phyloP scores from a whole-genome alignment of 1,139 yeast genomes.

The Debaryomyces udenii region DNA sequence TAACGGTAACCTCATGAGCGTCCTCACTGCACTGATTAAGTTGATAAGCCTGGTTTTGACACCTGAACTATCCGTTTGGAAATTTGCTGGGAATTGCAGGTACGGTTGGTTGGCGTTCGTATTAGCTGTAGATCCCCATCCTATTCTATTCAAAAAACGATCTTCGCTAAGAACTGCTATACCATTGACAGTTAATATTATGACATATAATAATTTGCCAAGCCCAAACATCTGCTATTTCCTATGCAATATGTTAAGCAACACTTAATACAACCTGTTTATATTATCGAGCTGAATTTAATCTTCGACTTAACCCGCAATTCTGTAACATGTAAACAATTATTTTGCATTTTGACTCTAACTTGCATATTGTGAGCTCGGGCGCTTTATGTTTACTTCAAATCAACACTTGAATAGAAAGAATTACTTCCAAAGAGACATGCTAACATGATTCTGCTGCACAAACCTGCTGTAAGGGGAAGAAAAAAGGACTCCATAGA shows the following conservation, averaged over 20 bases:
- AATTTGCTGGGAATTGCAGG: slow-evolving; percentile 29
- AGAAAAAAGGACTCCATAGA: slow-evolving; percentile 68
- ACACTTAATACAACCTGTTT: too few species aligned
- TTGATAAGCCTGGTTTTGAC: slow-evolving; percentile 43
- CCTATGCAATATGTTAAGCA: not conserved
- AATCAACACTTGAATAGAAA: not conserved
- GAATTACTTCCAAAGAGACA: not conserved
- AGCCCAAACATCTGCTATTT: slow-evolving; percentile 42
- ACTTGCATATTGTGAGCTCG: not conserved
- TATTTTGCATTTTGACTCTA: not conserved
- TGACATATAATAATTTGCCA: slow-evolving; percentile 47
- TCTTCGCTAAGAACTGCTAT: slow-evolving; percentile 53
- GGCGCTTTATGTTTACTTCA: slow-evolving; percentile 4
- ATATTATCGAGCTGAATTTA: too few species aligned
- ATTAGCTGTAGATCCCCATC: slow-evolving; percentile 39
- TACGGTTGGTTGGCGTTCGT: slow-evolving; percentile 25
- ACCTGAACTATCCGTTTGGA: slow-evolving; percentile 31
- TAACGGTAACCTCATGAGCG: slow-evolving; percentile 50
- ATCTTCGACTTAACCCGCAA: slow-evolving; percentile 7
- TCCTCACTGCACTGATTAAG: slow-evolving; percentile 48
- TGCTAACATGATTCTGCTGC: slow-evolving; percentile 3
- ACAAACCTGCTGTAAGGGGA: slow-evolving; percentile 28
- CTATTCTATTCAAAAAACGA: slow-evolving; percentile 49
- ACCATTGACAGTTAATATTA: slow-evolving; percentile 45
- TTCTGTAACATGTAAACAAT: not conserved